phyloP scores from a whole-genome alignment of 441 rosid species.

The Breynia disticha region DNA sequence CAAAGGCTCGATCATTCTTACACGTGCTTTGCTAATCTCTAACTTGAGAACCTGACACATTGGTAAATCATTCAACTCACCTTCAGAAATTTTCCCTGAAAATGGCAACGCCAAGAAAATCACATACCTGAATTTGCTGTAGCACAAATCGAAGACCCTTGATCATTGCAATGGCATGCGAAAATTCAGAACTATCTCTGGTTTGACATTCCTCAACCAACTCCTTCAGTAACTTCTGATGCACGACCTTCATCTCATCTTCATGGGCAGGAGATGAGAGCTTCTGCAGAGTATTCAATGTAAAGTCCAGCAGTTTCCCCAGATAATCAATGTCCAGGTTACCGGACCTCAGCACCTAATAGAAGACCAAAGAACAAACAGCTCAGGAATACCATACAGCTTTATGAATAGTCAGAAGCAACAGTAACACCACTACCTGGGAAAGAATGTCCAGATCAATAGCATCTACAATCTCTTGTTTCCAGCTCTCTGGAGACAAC shows the following conservation, averaged over 20 bases:
- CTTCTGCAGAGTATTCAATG: constrained; percentile 58
- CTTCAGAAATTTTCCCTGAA: background rate
- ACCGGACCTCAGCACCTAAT: constrained; percentile 65
- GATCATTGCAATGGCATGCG: constrained; percentile 53
- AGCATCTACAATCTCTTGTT: constrained; percentile 53
- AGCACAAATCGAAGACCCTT: constrained; percentile 79
- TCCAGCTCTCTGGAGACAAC: constrained; percentile 84
- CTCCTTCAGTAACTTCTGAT: constrained; percentile 47
- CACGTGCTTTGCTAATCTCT: constrained; percentile 70
- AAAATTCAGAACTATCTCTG: constrained; percentile 31
- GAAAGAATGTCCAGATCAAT: constrained; percentile 74
- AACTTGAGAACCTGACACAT: constrained; percentile 47
- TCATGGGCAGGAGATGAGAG: constrained; percentile 76
- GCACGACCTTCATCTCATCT: constrained; percentile 42
- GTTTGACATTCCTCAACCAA: constrained; percentile 48
- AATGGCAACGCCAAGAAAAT: background rate
- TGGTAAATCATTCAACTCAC: constrained; percentile 1
- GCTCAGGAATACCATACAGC: background rate
- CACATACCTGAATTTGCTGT: constrained; percentile 80
- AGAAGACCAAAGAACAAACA: constrained; percentile 2
- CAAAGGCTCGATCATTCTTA: constrained; percentile 65
- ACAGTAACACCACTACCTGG: constrained; percentile 36
- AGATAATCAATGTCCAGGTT: constrained; percentile 63
- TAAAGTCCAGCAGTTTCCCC: constrained; percentile 69
- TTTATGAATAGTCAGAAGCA: too few species aligned